Evolutionary conservation across 208 protist species (phyloP).

Genomic region (Acanthamoeba rhysodes): DNA sequence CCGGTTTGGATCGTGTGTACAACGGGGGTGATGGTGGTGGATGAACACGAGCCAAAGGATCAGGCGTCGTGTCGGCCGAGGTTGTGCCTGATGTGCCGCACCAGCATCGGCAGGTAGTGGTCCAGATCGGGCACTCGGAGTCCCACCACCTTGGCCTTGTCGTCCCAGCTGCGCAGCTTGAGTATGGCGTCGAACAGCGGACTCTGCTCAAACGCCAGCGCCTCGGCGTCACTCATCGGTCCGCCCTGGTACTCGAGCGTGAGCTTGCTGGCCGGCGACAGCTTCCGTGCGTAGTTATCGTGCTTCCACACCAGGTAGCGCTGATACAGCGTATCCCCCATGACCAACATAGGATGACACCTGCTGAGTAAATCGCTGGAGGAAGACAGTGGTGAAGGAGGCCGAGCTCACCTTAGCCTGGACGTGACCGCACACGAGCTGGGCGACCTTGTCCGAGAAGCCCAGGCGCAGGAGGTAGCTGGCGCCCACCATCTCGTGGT

Average conservation of each 20-base stretch:
- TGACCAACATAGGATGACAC: neutral
- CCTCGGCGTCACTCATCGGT: slow-evolving; percentile 48
- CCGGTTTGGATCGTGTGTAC: too few relatives aligned
- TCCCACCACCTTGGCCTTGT: slow-evolving; percentile 75
- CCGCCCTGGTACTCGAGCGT: slow-evolving; percentile 73
- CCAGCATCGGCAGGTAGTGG: slow-evolving; percentile 58
- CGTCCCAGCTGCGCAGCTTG: slow-evolving; percentile 71
- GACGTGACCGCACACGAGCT: slow-evolving; percentile 48
- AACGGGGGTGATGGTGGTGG: too few relatives aligned
- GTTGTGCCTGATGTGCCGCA: slow-evolving; percentile 40
- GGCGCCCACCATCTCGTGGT: slow-evolving; percentile 42
- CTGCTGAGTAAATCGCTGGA: neutral
- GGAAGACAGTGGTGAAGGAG: neutral
- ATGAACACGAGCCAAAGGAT: neutral
- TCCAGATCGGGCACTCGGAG: slow-evolving; percentile 36
- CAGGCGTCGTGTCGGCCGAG: neutral
- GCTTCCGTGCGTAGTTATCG: slow-evolving; percentile 21
- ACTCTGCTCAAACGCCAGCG: slow-evolving; percentile 40
- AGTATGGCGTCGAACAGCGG: slow-evolving; percentile 46
- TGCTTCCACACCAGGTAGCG: slow-evolving; percentile 66
- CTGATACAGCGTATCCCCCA: neutral
- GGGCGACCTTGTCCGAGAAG: slow-evolving; percentile 47
- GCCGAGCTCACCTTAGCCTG: slow-evolving; percentile 40
- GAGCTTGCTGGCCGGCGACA: slow-evolving; percentile 66
- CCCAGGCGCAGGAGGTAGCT: slow-evolving; percentile 30